Percentiles rank a stretch among this genome's conserved stretches.
Evolutionary conservation across 2,329 filamentous ascomycete genomes (phyloP).

Genomic region (Davidsoniella eucalypti): DNA sequence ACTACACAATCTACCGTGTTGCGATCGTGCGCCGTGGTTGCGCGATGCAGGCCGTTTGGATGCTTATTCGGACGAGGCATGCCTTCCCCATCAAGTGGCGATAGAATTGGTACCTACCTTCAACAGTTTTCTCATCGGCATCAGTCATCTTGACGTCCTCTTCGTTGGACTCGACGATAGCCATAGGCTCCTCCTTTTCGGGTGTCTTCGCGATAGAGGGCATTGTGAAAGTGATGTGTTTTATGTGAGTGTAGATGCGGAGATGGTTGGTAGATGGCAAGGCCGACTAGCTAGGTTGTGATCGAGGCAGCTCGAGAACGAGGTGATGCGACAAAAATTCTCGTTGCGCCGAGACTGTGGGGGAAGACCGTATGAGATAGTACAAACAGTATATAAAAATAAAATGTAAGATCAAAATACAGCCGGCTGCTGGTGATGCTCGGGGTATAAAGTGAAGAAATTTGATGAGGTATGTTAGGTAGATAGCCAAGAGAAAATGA

Average conservation of each 20-base stretch:
- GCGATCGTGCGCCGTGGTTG: not conserved
- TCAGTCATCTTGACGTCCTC: constrained; percentile 17
- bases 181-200: constrained; percentile 13
- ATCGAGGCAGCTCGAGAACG: too few species aligned
- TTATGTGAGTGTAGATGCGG: not conserved
- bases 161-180: constrained; percentile 10
- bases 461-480: too few species aligned
- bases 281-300: too few species aligned
- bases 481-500: too few species aligned
- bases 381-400: too few species aligned
- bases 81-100: not conserved
- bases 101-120: constrained; percentile 10
- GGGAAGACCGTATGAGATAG: too few species aligned
- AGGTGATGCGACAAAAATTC: too few species aligned
- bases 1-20: too few species aligned
- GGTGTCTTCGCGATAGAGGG: constrained; percentile 12
- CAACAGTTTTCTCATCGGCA: constrained; percentile 16
- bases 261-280: too few species aligned
- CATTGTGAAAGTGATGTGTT: constrained; percentile 6
- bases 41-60: not conserved
- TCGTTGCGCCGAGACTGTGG: too few species aligned
- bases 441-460: too few species aligned
- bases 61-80: not conserved
- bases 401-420: not conserved
- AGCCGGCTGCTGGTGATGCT: too few species aligned